phyloP scores from a whole-genome alignment of 2,329 filamentous ascomycete species.

The Sarocladium brachiariae region DNA sequence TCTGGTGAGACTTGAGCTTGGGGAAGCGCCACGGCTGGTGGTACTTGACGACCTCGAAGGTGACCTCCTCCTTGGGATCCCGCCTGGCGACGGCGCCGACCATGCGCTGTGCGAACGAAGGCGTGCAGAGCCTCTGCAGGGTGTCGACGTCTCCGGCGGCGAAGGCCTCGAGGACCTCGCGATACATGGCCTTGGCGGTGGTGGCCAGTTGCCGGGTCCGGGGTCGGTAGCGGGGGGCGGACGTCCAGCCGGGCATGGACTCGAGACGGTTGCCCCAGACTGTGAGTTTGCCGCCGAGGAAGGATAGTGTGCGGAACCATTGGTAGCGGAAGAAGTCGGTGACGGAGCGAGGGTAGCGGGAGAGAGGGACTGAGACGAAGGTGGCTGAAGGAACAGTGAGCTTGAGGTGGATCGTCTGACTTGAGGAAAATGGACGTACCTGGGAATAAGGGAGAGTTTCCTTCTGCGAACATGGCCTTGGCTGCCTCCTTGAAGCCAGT shows the following conservation, averaged over 20 bases:
- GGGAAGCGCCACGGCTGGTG: conserved; percentile 34
- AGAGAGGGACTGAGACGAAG: conserved; percentile 38
- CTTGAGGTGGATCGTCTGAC: neutral
- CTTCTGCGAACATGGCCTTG: conserved; percentile 3
- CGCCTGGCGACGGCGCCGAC: conserved; percentile 46
- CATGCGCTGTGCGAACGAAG: conserved; percentile 45
- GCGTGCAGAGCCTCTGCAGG: conserved; percentile 47
- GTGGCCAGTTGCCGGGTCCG: conserved; percentile 36
- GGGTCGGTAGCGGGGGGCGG: conserved; percentile 30
- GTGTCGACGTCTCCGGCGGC: conserved; percentile 48
- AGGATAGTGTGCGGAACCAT: conserved; percentile 29
- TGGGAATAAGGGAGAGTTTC: conserved; percentile 3
- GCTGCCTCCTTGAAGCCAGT: neutral
- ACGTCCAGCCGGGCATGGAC: conserved; percentile 38
- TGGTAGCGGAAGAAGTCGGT: conserved; percentile 28
- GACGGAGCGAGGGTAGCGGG: conserved; percentile 24
- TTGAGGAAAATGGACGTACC: neutral
- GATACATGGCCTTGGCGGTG: conserved; percentile 52
- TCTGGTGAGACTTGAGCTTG: conserved; percentile 48
- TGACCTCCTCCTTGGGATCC: conserved; percentile 33
- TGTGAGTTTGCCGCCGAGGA: conserved; percentile 25
- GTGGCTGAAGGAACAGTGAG: conserved; percentile 29
- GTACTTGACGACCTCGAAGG: conserved; percentile 51
- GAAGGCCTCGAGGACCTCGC: conserved; percentile 53
- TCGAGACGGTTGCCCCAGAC: conserved; percentile 33